Percentiles rank a stretch among this genome's conserved stretches.
These are phyloP conservation scores for Monosporascus sp. DNA, from an alignment of 2,329 filamentous ascomycete genomes.

Conservation along the genomic window DNA sequence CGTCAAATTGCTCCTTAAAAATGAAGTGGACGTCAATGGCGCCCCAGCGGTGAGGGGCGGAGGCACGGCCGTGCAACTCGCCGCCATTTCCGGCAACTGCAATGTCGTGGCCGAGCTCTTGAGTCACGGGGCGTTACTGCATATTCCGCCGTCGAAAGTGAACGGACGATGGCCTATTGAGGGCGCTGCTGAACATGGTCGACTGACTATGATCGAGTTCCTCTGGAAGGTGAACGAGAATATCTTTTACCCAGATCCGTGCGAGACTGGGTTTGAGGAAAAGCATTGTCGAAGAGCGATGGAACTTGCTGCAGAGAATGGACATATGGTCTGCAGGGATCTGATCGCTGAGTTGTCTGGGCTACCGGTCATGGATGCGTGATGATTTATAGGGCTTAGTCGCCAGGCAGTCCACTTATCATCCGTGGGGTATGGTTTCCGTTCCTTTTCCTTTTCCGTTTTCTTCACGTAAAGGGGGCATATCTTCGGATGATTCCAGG, in stretches of 20 bases:
- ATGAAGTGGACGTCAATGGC: slow-evolving; percentile 1
- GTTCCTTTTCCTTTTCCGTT: too few relatives aligned
- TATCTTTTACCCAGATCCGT: neutral
- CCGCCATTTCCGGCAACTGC: slow-evolving; percentile 5
- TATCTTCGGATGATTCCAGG: too few relatives aligned
- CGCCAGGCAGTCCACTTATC: too few relatives aligned
- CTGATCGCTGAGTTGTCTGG: slow-evolving; percentile 2
- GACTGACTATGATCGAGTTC: slow-evolving; percentile 2
- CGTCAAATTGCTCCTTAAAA: neutral
- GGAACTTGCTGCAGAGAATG: slow-evolving; percentile 1
- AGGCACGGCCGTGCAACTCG: slow-evolving; percentile 6
- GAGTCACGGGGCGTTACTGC: neutral
- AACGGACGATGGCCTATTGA: slow-evolving; percentile 4
- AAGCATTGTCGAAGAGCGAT: slow-evolving; percentile 3
- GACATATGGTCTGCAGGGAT: neutral
- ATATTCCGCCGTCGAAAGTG: slow-evolving; percentile 1
- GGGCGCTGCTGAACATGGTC: slow-evolving; percentile 4
- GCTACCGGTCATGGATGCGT: neutral
- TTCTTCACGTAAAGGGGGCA: too few relatives aligned
- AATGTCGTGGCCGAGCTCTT: slow-evolving; percentile 3
- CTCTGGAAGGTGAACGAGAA: slow-evolving; percentile 3
- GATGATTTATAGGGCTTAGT: too few relatives aligned
- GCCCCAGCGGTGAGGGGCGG: neutral
- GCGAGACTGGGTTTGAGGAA: slow-evolving; percentile 4
- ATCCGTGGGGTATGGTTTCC: too few relatives aligned